phyloP scores from a whole-genome alignment of 768 basidiomycete genomes.

The Hypholoma fasciculare region DNA sequence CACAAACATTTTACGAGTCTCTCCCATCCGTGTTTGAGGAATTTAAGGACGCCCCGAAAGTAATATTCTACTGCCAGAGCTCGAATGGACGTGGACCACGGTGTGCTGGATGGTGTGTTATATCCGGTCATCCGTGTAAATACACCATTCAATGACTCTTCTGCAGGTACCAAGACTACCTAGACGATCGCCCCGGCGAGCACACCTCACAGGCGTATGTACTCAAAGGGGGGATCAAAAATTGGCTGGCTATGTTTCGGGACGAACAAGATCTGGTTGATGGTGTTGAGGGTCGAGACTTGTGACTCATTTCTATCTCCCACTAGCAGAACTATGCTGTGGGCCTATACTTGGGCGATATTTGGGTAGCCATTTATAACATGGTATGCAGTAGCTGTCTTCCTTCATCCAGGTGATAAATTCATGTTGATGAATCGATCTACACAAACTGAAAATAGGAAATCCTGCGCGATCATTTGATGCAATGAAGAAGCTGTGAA shows the following conservation, averaged over 20 bases:
- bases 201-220: slow-evolving; percentile 5
- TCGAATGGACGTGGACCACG: slow-evolving; percentile 53
- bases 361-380: no score
- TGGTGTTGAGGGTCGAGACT: not conserved
- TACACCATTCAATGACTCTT: not conserved
- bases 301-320: no score
- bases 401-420: no score
- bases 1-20: slow-evolving; percentile 51
- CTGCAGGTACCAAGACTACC: slow-evolving; percentile 10
- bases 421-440: no score
- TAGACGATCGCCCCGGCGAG: not conserved
- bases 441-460: no score
- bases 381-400: no score
- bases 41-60: slow-evolving; percentile 36
- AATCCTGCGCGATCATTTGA: no score
- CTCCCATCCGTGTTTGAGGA: slow-evolving; percentile 40
- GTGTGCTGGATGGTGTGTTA: slow-evolving; percentile 52
- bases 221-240: slow-evolving; percentile 7
- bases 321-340: no score
- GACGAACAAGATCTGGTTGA: slow-evolving; percentile 7
- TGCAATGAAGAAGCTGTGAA: not conserved
- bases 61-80: slow-evolving; percentile 57
- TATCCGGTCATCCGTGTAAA: not conserved
- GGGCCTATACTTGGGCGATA: no score
- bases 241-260: slow-evolving; percentile 2